phyloP scores from a whole-genome alignment of 441 rosid species.

The Pelargonium australe region DNA sequence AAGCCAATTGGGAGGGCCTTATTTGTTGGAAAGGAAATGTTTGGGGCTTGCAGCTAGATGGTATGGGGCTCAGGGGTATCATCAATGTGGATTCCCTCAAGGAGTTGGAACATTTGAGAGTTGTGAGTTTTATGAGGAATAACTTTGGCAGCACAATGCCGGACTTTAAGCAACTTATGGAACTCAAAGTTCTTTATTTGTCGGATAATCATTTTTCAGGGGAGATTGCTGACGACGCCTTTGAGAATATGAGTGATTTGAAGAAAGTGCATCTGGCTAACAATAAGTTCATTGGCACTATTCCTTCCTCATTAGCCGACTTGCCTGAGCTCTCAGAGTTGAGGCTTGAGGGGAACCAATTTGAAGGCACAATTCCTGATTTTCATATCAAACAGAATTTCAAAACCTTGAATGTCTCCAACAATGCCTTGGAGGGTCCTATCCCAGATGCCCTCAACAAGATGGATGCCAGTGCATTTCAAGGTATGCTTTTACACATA shows the following conservation, averaged over 20 bases:
- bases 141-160: slow-evolving; percentile 58
- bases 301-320: slow-evolving; percentile 48
- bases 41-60: slow-evolving; percentile 73
- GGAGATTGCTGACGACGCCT: slow-evolving; percentile 51
- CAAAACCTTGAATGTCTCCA: slow-evolving; percentile 43
- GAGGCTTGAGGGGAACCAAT: slow-evolving; percentile 63
- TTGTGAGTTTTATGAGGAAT: slow-evolving; percentile 77
- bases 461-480: slow-evolving; percentile 45
- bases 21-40: slow-evolving; percentile 41
- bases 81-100: slow-evolving; percentile 43
- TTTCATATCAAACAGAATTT: slow-evolving; percentile 34
- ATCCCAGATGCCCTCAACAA: slow-evolving; percentile 58
- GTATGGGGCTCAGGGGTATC: slow-evolving; percentile 46
- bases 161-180: slow-evolving; percentile 36
- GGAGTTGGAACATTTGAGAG: slow-evolving; percentile 40
- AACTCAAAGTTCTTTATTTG: slow-evolving; percentile 54
- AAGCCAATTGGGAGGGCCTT: slow-evolving; percentile 56
- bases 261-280: slow-evolving; percentile 64
- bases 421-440: slow-evolving; percentile 71
- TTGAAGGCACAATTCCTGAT: slow-evolving; percentile 52
- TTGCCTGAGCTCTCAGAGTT: slow-evolving; percentile 53
- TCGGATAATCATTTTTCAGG: slow-evolving; percentile 64
- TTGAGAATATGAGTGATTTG: slow-evolving; percentile 53
- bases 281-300: slow-evolving; percentile 46
- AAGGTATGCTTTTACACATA: slow-evolving; percentile 35